A percentile compares a stretch with the other conserved stretches of the same genome.
These are phyloP conservation scores for Fusarium beomiforme DNA, from an alignment of 2,329 filamentous ascomycete genomes.

Conservation along the genomic window DNA sequence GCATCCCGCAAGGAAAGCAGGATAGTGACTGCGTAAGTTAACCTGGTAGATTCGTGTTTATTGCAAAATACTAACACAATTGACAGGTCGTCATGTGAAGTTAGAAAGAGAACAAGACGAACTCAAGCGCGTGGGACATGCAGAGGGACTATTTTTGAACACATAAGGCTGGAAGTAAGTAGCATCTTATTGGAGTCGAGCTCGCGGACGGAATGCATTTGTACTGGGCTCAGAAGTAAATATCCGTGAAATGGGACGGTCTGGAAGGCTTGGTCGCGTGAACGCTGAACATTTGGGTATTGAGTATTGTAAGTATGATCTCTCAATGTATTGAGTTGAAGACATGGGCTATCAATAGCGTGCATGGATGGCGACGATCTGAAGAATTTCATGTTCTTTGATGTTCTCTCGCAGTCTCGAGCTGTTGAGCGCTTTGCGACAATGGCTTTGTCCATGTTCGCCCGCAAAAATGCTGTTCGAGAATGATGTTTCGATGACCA, in stretches of 20 bases:
- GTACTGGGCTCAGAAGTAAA: slow-evolving; percentile 20
- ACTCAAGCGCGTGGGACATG: background rate
- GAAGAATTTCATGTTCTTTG: background rate
- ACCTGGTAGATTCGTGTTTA: background rate
- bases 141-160: background rate
- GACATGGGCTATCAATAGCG: slow-evolving; percentile 6
- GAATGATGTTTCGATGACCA: background rate
- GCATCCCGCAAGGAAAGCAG: slow-evolving; percentile 83
- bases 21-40: slow-evolving; percentile 89
- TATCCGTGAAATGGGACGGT: slow-evolving; percentile 10
- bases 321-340: slow-evolving; percentile 25
- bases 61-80: background rate
- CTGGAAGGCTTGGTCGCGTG: slow-evolving; percentile 10
- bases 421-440: background rate
- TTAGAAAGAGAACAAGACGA: background rate
- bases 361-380: slow-evolving; percentile 2
- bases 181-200: slow-evolving; percentile 33
- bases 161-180: slow-evolving; percentile 21
- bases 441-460: background rate
- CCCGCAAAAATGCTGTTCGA: background rate
- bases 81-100: slow-evolving; percentile 43
- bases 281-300: slow-evolving; percentile 23
- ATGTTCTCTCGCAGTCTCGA: background rate
- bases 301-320: slow-evolving; percentile 20
- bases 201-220: slow-evolving; percentile 32